Conservation (phyloP, 2,329 filamentous ascomycete genomes). For the Tolypocladium endophyticum region DNA sequence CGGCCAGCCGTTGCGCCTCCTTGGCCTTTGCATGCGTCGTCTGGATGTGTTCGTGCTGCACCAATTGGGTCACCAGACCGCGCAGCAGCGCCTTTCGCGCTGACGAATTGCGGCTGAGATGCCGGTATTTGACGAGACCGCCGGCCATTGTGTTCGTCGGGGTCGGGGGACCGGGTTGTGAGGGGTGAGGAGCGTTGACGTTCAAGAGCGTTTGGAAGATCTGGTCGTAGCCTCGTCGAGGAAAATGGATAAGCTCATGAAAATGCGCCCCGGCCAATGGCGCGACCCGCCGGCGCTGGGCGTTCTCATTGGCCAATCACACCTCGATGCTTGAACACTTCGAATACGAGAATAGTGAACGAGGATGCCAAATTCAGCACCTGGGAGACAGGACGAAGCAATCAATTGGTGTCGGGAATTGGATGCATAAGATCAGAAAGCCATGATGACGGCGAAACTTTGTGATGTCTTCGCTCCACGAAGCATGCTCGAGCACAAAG, state of each 20-base stretch:
- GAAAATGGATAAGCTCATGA: background rate
- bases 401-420: background rate
- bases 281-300: background rate
- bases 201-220: background rate
- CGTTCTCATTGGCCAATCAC: background rate
- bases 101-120: constrained; percentile 73
- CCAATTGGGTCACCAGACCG: constrained; percentile 90
- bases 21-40: constrained; percentile 97
- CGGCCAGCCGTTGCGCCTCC: constrained; percentile 85
- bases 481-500: background rate
- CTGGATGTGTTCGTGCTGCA: constrained; percentile 84
- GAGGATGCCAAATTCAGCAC: background rate
- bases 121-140: constrained; percentile 76
- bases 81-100: constrained; percentile 88
- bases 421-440: background rate
- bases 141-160: constrained; percentile 57
- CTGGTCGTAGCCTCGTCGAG: background rate
- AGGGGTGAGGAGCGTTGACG: background rate
- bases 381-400: background rate
- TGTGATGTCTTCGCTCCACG: background rate
- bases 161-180: background rate
- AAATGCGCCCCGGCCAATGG: background rate
- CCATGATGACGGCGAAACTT: no score
- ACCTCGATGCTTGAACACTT: background rate
- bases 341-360: background rate